Evolutionary conservation across 1,284 basidiomycete genomes (phyloP).

Genomic region (Gymnopus androsaceus): DNA sequence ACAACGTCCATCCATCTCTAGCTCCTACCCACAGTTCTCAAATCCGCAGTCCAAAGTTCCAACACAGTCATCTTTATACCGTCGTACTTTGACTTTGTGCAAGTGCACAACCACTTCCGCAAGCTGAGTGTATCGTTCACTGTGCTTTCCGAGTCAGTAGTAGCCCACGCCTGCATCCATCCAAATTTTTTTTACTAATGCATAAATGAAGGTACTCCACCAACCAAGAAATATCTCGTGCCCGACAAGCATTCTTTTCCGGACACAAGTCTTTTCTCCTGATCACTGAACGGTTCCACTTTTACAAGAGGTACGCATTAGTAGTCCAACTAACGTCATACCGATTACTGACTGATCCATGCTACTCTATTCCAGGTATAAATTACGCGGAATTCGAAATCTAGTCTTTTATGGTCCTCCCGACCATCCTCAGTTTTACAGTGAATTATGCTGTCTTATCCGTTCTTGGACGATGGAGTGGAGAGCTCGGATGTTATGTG

Average conservation of each 20-base stretch:
- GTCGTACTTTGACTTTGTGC: constrained; percentile 96
- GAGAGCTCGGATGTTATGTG: constrained; percentile 81
- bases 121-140: constrained; percentile 74
- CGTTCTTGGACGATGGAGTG: constrained; percentile 83
- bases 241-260: constrained; percentile 90
- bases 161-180: constrained; percentile 2
- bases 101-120: constrained; percentile 85
- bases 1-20: constrained; percentile 28
- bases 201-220: constrained; percentile 75
- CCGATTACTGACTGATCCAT: constrained; percentile 10
- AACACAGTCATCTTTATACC: constrained; percentile 91
- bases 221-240: constrained; percentile 91
- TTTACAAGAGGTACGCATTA: constrained; percentile 77
- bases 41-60: constrained; percentile 88
- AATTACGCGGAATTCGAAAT: constrained; percentile 88
- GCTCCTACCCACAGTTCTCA: constrained; percentile 80
- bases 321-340: constrained; percentile 2
- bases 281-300: constrained; percentile 96
- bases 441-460: constrained; percentile 83
- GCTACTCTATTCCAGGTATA: constrained; percentile 69
- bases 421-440: constrained; percentile 88
- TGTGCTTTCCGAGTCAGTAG: constrained; percentile 83
- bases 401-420: constrained; percentile 92
- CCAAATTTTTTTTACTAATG: neutral
- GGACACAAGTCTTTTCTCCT: constrained; percentile 87